Base-by-base conservation (phyloP, 1,284 basidiomycete genomes). In the Chalciporus sp. region DNA sequence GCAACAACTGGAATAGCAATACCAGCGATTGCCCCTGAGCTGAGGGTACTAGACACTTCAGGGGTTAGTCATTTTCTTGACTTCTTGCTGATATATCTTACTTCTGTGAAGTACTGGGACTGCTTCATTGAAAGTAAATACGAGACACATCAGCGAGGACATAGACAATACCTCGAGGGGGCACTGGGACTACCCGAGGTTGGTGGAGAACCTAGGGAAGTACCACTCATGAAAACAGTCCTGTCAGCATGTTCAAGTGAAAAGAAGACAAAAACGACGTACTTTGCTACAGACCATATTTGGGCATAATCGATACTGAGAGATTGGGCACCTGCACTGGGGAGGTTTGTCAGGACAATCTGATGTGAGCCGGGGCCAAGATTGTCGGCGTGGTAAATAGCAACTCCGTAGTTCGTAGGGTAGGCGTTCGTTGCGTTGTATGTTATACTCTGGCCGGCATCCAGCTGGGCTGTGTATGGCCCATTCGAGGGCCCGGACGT, bases 371-470 rank as follows among this genome's bases (percentile, higher is more conserved):
- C 70, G 3, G 69, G 4, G 2, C 70, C 67, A n/a, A 72, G 64
- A 50, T 71, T 72, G 29, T 70, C 69, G 23, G 68, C 69, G 42
- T 72, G 58, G 29, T 62, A 69, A 10, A 69, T 57, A 46, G 64
- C 59, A 7, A 62, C 55, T 8, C 54, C 68, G 11, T 69, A 68
- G 39, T 60, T 66, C n/a, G 56, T 52, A 29, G 61, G 51, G 47
- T 57, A 67, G 16, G 14, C 28, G 2, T 49, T 52, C 4, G 69
- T 55, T 26, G 66, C 67, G 37, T 71, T 71, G 29, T 70, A 72
- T 1, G 43, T 40, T 12, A 35, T 23, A 3, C 35, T 7, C 20
- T 54, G 39, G 19, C 62, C 57, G 19, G 48, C 48, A 35, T 72
- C 67, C 47, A 72, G 39, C 19, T 68, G 59, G n/a, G 43, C 60